phyloP scores from a whole-genome alignment of 345 rosid genomes.

The Salix dunnii region DNA sequence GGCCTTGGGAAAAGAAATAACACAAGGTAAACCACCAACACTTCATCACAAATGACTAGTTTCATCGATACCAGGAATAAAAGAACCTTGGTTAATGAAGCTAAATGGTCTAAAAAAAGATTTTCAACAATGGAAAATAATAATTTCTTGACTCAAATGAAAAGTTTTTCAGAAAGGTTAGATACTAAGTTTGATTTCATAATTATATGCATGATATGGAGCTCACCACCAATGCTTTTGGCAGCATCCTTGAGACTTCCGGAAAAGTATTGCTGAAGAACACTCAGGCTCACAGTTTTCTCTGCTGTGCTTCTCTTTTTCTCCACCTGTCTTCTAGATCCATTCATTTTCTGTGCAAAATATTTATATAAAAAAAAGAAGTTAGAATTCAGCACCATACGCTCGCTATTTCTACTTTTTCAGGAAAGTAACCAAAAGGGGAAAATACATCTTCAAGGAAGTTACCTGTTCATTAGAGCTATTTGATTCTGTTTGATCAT shows the following conservation, averaged over 20 bases:
- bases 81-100: background rate
- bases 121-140: background rate
- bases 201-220: constrained; percentile 4
- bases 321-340: constrained; percentile 44
- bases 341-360: constrained; percentile 37
- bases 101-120: background rate
- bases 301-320: constrained; percentile 74
- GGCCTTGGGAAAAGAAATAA: background rate
- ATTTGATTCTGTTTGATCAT: constrained; percentile 32
- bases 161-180: background rate
- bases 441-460: background rate
- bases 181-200: background rate
- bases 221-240: constrained; percentile 81
- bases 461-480: constrained; percentile 48
- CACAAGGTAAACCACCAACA: background rate
- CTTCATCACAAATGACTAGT: background rate
- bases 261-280: constrained; percentile 80
- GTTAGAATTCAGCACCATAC: background rate
- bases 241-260: constrained; percentile 94
- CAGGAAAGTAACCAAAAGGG: constrained; percentile 4
- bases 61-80: background rate
- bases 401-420: background rate
- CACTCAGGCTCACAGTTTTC: constrained; percentile 78
- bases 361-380: background rate
- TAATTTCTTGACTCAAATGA: background rate